These are phyloP conservation scores for Eutrema heterophyllum DNA, from an alignment of 345 rosid genomes.

Conservation along the genomic window DNA sequence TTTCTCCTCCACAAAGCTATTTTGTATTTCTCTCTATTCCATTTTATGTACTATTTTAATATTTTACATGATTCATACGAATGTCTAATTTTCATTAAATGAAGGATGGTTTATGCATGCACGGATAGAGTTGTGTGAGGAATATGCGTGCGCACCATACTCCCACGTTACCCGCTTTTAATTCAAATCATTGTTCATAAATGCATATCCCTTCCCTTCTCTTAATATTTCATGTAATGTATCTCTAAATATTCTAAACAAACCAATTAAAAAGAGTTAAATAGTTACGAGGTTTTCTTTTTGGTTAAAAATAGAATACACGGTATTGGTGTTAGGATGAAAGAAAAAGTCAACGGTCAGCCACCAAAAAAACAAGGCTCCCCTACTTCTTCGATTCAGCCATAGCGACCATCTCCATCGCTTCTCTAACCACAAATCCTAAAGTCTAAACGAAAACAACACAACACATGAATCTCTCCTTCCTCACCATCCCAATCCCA, in stretches of 20 bases:
- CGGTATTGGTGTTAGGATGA: slow-evolving; percentile 3
- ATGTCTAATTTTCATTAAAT: too few relatives aligned
- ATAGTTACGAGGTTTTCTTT: background rate
- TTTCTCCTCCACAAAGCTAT: background rate
- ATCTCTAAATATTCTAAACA: background rate
- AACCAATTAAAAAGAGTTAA: background rate
- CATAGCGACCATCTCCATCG: slow-evolving; percentile 15
- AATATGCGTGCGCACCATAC: slow-evolving; percentile 28
- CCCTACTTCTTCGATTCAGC: slow-evolving; percentile 30
- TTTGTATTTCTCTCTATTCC: background rate
- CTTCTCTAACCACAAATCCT: slow-evolving; percentile 27
- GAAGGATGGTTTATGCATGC: slow-evolving; percentile 30
- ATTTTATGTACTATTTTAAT: background rate
- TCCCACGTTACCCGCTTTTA: slow-evolving; percentile 22
- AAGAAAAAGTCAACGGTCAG: slow-evolving; percentile 26
- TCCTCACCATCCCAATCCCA: slow-evolving; percentile 15
- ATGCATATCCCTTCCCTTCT: background rate
- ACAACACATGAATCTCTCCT: slow-evolving; percentile 31
- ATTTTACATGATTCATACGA: background rate
- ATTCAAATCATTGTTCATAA: slow-evolving; percentile 11
- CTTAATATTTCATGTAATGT: background rate
- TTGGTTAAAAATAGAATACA: slow-evolving; percentile 24
- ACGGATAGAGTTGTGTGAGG: slow-evolving; percentile 17
- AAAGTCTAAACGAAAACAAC: slow-evolving; percentile 22
- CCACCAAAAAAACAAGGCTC: slow-evolving; percentile 26